Percentiles rank a stretch among this genome's conserved stretches.
These are phyloP conservation scores for Podila clonocystis DNA, from an alignment of 192 early-diverging fungal species.

Conservation along the genomic window DNA sequence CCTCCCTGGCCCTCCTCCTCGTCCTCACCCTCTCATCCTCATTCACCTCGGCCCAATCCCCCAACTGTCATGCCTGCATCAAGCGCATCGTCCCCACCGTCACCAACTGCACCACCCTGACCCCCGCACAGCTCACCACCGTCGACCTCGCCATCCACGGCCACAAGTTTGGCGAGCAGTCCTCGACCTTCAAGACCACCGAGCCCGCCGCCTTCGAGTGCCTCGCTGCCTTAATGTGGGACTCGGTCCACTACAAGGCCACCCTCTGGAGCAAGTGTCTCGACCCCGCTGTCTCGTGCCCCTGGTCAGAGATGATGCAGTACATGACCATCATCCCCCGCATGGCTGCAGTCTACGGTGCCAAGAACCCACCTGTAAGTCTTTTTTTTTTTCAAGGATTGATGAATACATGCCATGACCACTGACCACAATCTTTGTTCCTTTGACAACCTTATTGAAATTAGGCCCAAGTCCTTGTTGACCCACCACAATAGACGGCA, in stretches of 20 bases:
- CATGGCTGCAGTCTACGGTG: constrained; percentile 29
- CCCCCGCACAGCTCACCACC: background rate
- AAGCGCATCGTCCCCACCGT: constrained; percentile 6
- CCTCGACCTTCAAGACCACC: background rate
- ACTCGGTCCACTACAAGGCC: constrained; percentile 29
- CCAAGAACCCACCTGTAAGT: constrained; percentile 29
- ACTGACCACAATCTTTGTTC: background rate
- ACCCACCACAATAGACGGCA: background rate
- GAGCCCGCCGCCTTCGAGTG: constrained; percentile 23
- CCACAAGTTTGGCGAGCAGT: background rate
- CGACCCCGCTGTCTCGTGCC: constrained; percentile 8
- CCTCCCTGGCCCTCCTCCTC: background rate
- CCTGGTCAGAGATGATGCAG: constrained; percentile 38
- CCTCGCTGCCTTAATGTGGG: constrained; percentile 31
- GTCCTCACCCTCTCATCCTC: background rate
- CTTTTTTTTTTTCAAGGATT: too few relatives aligned
- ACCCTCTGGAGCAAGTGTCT: constrained; percentile 25
- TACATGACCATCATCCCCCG: constrained; percentile 31
- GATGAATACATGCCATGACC: background rate
- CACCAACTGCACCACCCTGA: constrained; percentile 8
- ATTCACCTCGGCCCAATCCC: constrained; percentile 17
- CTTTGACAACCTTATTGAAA: background rate
- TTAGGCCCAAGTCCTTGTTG: background rate
- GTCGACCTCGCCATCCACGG: constrained; percentile 20
- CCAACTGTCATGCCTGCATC: constrained; percentile 24